A percentile compares a stretch with the other conserved stretches of the same genome.
Evolutionary conservation across 805 yeast species (phyloP).

Genomic region (Yamadazyma paraphyllophila): DNA sequence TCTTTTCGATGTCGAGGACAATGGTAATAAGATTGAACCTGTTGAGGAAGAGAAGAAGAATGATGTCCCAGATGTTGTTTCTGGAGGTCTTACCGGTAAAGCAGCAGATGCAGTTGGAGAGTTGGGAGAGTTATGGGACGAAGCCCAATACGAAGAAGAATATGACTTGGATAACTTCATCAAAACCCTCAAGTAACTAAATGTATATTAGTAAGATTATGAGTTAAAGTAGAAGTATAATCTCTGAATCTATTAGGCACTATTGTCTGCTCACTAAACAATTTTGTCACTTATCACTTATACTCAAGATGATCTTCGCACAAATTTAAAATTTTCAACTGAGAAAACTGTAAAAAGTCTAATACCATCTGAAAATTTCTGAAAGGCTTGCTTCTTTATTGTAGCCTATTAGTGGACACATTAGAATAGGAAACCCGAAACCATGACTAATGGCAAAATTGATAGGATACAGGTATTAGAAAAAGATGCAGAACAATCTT

Average conservation of each 20-base stretch:
- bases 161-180: slow-evolving; percentile 92
- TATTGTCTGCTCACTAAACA: neutral
- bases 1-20: slow-evolving; percentile 74
- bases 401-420: no score
- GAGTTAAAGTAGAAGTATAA: no score
- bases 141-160: slow-evolving; percentile 93
- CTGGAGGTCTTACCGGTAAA: slow-evolving; percentile 67
- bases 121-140: slow-evolving; percentile 94
- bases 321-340: neutral
- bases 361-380: no score
- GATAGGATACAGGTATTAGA: slow-evolving; percentile 27
- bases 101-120: slow-evolving; percentile 87
- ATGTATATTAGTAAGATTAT: neutral
- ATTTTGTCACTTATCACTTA: neutral
- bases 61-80: slow-evolving; percentile 58
- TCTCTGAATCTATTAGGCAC: no score
- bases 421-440: no score
- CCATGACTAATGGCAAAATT: neutral
- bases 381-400: no score
- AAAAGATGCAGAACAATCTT: slow-evolving; percentile 56
- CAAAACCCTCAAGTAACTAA: slow-evolving; percentile 50
- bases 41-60: slow-evolving; percentile 26
- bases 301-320: neutral
- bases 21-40: slow-evolving; percentile 34
- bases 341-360: neutral